These are phyloP conservation scores for Quercus ilex DNA, from an alignment of 306 rosid species.

Conservation along the genomic window DNA sequence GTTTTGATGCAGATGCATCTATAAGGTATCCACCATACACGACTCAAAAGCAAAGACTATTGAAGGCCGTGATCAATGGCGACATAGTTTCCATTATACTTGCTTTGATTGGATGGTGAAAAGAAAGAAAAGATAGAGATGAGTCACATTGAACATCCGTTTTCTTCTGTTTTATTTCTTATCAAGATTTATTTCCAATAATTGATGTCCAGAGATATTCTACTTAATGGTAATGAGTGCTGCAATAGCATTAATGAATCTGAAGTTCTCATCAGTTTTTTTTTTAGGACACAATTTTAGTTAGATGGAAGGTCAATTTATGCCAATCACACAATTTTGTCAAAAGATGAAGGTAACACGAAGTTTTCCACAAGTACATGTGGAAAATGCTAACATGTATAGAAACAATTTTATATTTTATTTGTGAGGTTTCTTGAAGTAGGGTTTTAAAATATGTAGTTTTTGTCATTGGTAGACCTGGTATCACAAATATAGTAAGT, in stretches of 20 bases:
- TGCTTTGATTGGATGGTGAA: slow-evolving; percentile 54
- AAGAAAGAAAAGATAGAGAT: slow-evolving; percentile 4
- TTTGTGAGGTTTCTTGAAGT: no score
- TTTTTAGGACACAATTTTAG: not conserved
- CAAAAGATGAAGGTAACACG: no score
- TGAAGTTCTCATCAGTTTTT: not conserved
- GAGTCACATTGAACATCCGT: not conserved
- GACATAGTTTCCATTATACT: slow-evolving; percentile 37
- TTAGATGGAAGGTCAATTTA: not conserved
- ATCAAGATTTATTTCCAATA: not conserved
- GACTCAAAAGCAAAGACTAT: slow-evolving; percentile 48
- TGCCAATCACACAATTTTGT: not conserved
- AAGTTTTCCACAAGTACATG: no score
- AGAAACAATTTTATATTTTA: no score
- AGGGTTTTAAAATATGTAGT: no score
- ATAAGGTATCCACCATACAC: slow-evolving; percentile 76
- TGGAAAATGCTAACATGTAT: no score
- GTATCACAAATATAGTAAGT: no score
- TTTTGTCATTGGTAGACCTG: no score
- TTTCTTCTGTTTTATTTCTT: not conserved
- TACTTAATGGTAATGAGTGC: not conserved
- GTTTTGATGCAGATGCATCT: slow-evolving; percentile 53
- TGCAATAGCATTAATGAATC: not conserved
- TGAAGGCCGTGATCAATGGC: slow-evolving; percentile 55
- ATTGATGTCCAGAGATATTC: not conserved